Base-by-base conservation (phyloP, 1,139 yeast species). In the Yamadazyma blattariae region DNA sequence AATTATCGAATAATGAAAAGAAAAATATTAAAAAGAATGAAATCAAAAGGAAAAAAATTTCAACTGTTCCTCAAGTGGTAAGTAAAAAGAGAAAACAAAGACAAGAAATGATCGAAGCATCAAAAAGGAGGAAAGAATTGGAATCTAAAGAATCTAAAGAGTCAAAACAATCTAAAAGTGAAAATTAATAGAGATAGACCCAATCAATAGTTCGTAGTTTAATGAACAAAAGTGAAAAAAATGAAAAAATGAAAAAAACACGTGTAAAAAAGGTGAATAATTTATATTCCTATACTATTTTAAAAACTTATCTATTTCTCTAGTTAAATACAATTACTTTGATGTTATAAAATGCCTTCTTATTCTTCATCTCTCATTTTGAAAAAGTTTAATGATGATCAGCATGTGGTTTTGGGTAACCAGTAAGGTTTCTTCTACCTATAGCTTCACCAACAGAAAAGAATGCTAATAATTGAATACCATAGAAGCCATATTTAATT, bases 391-490 rank as follows among this genome's bases (percentile, higher is more conserved):
- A 39, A 39, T 52, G 54, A 40, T 62, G 68, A 45, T 55, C 57
- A 39, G 46, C 54, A 34, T 62, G 69, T 42, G 59, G 64, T 14
- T 71, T 52, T 56, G 87, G 86, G 76, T 89, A 89, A 50, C 96
- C 96, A 56, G 87, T 82, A 44, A 89, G 54, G 57, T 83, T 73
- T 76, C 98, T 86, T 77, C 98, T 89, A 57, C 99, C 99, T 57
- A 92, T 77, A 51, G 90, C 81, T 75, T 92, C 98, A 59, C 99
- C 99, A 35, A 92, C 73, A 21, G 97, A 82, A 67, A 89, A 92
- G 64, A 89, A 77, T 45, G 97, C 99, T 49, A 87, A 72, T 44
- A 92, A 69, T 67, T 92, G 98, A 50, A 89, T 70, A 50, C 82
- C 81, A 62, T 79, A 81, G 37, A 90, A 82, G 51, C 84, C 83